Conservation (phyloP, 768 basidiomycete species). For the Mrakia frigida region DNA sequence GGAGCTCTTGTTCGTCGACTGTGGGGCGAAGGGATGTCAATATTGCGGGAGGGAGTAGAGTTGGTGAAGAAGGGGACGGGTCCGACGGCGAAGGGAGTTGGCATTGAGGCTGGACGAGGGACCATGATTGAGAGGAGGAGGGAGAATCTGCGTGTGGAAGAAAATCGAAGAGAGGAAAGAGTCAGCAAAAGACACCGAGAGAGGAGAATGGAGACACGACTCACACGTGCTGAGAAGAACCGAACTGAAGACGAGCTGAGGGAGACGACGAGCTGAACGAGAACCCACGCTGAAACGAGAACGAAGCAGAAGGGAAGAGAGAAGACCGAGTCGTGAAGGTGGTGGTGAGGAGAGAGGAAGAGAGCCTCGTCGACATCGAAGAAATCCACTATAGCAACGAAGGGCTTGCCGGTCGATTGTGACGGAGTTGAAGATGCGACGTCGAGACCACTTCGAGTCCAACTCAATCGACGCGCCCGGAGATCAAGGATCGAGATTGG, state of each 20-base stretch:
- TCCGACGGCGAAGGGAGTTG: not conserved
- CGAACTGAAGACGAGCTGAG: constrained; percentile 2
- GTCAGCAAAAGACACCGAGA: not conserved
- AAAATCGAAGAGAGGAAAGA: not conserved
- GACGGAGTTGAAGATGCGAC: not conserved
- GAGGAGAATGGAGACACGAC: not conserved
- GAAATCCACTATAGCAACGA: not conserved
- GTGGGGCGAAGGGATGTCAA: not conserved
- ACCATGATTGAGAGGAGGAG: not conserved
- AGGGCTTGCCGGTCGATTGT: not conserved
- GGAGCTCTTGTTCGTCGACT: not conserved
- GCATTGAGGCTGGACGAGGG: not conserved
- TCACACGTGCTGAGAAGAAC: not conserved
- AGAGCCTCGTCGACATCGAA: not conserved
- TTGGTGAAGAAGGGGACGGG: not conserved
- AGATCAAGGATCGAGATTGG: not conserved
- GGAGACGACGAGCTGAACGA: no score
- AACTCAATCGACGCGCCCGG: not conserved
- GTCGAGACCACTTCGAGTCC: not conserved
- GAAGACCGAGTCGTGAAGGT: not conserved
- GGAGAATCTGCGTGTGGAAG: not conserved
- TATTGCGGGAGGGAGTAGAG: not conserved
- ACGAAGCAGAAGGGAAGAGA: no score
- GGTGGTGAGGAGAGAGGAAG: not conserved
- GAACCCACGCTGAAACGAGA: constrained; percentile 4